These are phyloP conservation scores for Pyricularia sp. DNA, from an alignment of 2,329 filamentous ascomycete genomes.

Conservation along the genomic window DNA sequence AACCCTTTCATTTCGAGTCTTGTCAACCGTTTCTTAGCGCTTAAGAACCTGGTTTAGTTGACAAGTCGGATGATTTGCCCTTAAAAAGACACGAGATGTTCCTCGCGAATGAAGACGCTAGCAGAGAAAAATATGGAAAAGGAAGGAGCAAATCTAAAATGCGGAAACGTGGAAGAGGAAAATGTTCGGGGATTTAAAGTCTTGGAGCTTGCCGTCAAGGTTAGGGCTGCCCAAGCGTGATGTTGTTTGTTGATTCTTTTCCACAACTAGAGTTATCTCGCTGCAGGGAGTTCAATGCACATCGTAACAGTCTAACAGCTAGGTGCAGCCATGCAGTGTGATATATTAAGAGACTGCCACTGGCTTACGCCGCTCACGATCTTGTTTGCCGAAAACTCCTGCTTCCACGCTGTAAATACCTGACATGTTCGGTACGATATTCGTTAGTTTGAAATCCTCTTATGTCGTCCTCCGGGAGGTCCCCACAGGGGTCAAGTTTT, in stretches of 20 bases:
- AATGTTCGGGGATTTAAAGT: not conserved
- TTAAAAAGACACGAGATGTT: not conserved
- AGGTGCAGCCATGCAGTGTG: not conserved
- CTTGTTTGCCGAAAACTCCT: too few species aligned
- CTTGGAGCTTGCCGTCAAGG: not conserved
- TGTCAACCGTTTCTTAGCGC: not conserved
- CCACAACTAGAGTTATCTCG: not conserved
- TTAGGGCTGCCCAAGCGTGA: not conserved
- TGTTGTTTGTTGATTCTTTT: not conserved
- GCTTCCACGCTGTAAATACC: not conserved
- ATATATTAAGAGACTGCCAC: too few species aligned
- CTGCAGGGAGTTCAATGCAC: not conserved
- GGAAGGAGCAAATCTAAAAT: slow-evolving; percentile 2
- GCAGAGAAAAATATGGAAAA: not conserved
- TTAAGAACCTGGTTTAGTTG: too few species aligned
- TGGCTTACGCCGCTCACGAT: too few species aligned
- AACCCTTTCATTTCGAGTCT: not conserved
- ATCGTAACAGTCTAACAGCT: not conserved
- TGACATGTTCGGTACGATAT: not conserved
- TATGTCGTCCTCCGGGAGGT: too few species aligned
- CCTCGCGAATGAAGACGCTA: too few species aligned
- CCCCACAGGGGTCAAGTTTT: not conserved
- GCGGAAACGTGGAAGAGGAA: not conserved
- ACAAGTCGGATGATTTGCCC: not conserved
- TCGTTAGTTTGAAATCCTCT: not conserved